phyloP scores from a whole-genome alignment of 2,329 filamentous ascomycete species.

The Aspergillus sergii region DNA sequence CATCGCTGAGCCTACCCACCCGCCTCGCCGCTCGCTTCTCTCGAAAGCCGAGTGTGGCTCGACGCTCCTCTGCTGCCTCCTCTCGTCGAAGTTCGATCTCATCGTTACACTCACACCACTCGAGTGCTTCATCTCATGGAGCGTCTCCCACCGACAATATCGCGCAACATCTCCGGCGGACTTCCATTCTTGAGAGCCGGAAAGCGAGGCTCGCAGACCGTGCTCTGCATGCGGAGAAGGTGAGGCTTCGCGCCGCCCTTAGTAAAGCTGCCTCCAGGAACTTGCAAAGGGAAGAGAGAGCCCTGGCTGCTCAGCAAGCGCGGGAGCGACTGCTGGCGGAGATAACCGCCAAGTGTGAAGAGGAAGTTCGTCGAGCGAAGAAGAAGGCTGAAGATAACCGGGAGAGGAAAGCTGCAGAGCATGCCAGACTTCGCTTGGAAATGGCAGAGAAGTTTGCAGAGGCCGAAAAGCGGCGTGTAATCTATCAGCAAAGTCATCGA shows the following conservation, averaged over 20 bases:
- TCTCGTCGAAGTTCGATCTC: constrained; percentile 68
- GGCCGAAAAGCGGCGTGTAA: constrained; percentile 58
- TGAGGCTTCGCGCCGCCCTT: constrained; percentile 63
- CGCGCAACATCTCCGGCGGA: constrained; percentile 66
- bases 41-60: constrained; percentile 53
- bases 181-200: constrained; percentile 65
- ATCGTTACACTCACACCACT: constrained; percentile 64
- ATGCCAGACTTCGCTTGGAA: constrained; percentile 60
- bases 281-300: constrained; percentile 63
- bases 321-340: constrained; percentile 66
- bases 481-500: constrained; percentile 51
- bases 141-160: constrained; percentile 60
- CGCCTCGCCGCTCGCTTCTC: constrained; percentile 67
- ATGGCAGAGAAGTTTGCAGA: constrained; percentile 68
- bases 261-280: constrained; percentile 61
- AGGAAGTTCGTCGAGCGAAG: constrained; percentile 67
- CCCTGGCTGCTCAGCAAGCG: constrained; percentile 64
- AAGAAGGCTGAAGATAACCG: constrained; percentile 68
- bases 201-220: constrained; percentile 66
- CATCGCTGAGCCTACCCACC: constrained; percentile 56
- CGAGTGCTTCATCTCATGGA: constrained; percentile 52
- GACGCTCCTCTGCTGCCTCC: constrained; percentile 63
- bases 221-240: constrained; percentile 67
- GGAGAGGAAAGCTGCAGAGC: constrained; percentile 64
- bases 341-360: constrained; percentile 66